These are phyloP conservation scores for Globisporangium cystogenes DNA, from an alignment of 352 stramenopile species.

Conservation along the genomic window DNA sequence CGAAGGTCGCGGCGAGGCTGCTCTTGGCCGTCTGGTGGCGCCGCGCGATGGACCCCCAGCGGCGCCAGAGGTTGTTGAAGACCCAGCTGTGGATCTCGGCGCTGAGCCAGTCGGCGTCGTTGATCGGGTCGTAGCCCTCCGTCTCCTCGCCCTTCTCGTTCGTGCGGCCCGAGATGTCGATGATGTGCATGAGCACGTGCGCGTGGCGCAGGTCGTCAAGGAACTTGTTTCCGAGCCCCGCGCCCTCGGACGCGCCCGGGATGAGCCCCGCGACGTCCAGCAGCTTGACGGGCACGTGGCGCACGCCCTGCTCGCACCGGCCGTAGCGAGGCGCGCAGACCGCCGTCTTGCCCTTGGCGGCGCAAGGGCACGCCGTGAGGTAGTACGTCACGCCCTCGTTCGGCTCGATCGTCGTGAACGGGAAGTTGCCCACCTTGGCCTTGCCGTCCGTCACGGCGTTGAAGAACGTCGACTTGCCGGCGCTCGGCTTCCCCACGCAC, in stretches of 20 bases:
- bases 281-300: constrained; percentile 80
- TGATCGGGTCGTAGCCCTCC: constrained; percentile 83
- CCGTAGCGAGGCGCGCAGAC: constrained; percentile 75
- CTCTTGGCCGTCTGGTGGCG: constrained; percentile 72
- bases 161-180: constrained; percentile 83
- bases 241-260: constrained; percentile 83
- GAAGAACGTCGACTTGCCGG: constrained; percentile 89
- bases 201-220: constrained; percentile 89
- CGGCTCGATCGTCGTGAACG: constrained; percentile 88
- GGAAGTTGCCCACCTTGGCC: constrained; percentile 85
- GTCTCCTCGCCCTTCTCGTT: constrained; percentile 90
- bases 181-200: constrained; percentile 89
- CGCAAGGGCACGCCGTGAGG: constrained; percentile 78
- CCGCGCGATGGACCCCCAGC: constrained; percentile 74
- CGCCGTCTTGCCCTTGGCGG: constrained; percentile 42
- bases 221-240: constrained; percentile 99
- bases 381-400: constrained; percentile 90
- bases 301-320: constrained; percentile 66
- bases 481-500: constrained; percentile 87
- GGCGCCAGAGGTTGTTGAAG: constrained; percentile 85
- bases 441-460: constrained; percentile 88
- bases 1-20: constrained; percentile 57
- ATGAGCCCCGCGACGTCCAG: constrained; percentile 82
- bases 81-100: constrained; percentile 88
- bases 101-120: constrained; percentile 85